These are phyloP conservation scores for Begonia loranthoides DNA, from an alignment of 306 rosid species.

Conservation along the genomic window DNA sequence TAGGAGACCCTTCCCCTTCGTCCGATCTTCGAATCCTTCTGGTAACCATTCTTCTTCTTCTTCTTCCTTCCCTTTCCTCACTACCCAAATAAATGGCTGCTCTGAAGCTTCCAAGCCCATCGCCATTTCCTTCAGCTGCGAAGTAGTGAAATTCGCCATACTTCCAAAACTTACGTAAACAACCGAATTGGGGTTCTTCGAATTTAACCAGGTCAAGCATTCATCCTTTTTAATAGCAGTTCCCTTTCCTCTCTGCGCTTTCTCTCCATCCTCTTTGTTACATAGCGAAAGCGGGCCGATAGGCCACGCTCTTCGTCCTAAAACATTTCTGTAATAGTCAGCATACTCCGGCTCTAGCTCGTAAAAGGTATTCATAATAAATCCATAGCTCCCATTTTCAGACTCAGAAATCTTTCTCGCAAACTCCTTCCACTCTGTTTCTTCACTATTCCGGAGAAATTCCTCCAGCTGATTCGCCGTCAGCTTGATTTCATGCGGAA, in stretches of 20 bases:
- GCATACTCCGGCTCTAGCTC: constrained; percentile 22
- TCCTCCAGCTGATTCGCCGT: constrained; percentile 23
- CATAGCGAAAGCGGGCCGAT: constrained; percentile 23
- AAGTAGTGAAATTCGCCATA: constrained; percentile 7
- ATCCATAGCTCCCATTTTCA: constrained; percentile 8
- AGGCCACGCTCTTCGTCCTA: constrained; percentile 20
- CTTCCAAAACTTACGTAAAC: constrained; percentile 28
- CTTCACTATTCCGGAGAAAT: background rate
- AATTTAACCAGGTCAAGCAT: constrained; percentile 23
- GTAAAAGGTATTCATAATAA: constrained; percentile 21
- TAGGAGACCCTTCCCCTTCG: constrained; percentile 18
- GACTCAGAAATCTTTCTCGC: background rate
- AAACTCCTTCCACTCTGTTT: background rate
- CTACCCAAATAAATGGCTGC: constrained; percentile 30
- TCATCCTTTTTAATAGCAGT: constrained; percentile 12
- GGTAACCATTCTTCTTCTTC: constrained; percentile 16
- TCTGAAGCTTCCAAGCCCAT: constrained; percentile 19
- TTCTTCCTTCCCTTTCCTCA: constrained; percentile 6
- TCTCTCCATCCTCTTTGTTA: constrained; percentile 7
- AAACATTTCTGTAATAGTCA: constrained; percentile 14
- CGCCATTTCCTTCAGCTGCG: constrained; percentile 24
- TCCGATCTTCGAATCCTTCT: constrained; percentile 20
- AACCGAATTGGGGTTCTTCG: constrained; percentile 16
- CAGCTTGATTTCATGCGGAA: constrained; percentile 28
- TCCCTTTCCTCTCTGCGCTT: constrained; percentile 11